Base-by-base conservation (phyloP, 371 early-diverging fungal genomes). In the Mucor saturninus region DNA sequence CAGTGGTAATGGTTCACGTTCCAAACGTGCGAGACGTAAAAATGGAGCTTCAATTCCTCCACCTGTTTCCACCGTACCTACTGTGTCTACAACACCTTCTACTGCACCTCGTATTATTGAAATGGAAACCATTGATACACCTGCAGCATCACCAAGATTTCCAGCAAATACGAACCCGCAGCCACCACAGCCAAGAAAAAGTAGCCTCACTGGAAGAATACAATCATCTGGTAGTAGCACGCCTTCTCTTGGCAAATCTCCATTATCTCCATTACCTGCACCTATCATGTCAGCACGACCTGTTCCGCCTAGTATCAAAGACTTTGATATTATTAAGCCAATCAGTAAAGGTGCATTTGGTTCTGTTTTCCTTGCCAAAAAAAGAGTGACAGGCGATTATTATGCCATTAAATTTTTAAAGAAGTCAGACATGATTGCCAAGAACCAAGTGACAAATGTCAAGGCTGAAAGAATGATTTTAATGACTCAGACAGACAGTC, bases 281-380 rank as follows among this genome's bases (percentile, higher is more conserved):
- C 67, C 80, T 11, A 52, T 69, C 7, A 35, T 66, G 0, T 61
- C 76, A 5, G 68, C 76, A 0, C 75, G 86, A 13, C 85, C 85
- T 5, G 73, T 77, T 0, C 77, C 83, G 11, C 93, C 94, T 0
- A 87, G 88, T 40, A 94, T 94, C 74, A 93, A 92, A 70, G 95
- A 96, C 68, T 96, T 90, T 74, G 93, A 94, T 54, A 90, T 96
- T 53, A 90, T 95, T 71, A 95, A 95, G 66, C 94, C 96, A 0
- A 95, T 95, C 48, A 90, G 91, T 56, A 93, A 93, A 70, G 96
- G 96, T 4, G 96, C 96, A 0, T 96, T 93, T 82, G 96, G 96
- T 0, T 90, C 91, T 5, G 96, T 96, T 0, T 94, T 89, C 60
- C 71, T 96, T 26, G 93, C 96, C 2, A 92, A 92, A 62, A 94